These are phyloP conservation scores for Alternaria brassicicola DNA, from an alignment of 2,329 filamentous ascomycete genomes.

Conservation along the genomic window DNA sequence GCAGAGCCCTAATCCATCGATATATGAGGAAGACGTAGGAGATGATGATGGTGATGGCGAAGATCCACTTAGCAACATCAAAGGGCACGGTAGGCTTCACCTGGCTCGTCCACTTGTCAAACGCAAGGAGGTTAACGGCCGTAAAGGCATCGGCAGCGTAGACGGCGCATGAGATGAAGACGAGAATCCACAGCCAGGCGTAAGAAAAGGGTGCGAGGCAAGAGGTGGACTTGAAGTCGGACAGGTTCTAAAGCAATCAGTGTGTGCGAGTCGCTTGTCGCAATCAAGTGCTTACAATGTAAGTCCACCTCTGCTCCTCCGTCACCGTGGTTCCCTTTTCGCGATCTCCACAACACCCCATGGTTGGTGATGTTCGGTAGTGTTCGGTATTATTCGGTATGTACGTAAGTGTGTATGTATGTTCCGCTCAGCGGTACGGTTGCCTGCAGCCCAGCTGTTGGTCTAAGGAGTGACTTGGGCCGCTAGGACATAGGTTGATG, in stretches of 20 bases:
- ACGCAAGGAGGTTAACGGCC: constrained; percentile 85
- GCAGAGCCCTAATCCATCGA: constrained; percentile 78
- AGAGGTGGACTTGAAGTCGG: constrained; percentile 83
- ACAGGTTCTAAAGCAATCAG: constrained; percentile 51
- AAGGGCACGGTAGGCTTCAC: constrained; percentile 80
- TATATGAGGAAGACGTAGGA: constrained; percentile 83
- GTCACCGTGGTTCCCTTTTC: constrained; percentile 48
- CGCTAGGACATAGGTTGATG: constrained; percentile 34
- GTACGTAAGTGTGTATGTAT: constrained; percentile 18
- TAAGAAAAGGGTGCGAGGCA: constrained; percentile 82
- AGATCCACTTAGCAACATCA: constrained; percentile 89
- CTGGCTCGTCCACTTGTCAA: constrained; percentile 85
- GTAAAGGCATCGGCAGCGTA: constrained; percentile 93
- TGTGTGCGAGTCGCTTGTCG: not conserved
- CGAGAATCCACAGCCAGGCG: constrained; percentile 79
- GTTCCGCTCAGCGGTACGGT: constrained; percentile 44
- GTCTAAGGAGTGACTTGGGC: constrained; percentile 39
- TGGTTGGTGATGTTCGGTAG: constrained; percentile 32
- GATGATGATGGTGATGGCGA: constrained; percentile 87
- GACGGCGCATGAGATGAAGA: constrained; percentile 79
- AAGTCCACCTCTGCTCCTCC: constrained; percentile 76
- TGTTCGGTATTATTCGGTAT: constrained; percentile 35
- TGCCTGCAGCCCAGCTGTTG: constrained; percentile 46
- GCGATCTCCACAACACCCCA: constrained; percentile 49
- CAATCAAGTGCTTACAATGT: constrained; percentile 70